Base-by-base conservation (phyloP, 106 monocot genomes). In the Platanthera guangdongensis region DNA sequence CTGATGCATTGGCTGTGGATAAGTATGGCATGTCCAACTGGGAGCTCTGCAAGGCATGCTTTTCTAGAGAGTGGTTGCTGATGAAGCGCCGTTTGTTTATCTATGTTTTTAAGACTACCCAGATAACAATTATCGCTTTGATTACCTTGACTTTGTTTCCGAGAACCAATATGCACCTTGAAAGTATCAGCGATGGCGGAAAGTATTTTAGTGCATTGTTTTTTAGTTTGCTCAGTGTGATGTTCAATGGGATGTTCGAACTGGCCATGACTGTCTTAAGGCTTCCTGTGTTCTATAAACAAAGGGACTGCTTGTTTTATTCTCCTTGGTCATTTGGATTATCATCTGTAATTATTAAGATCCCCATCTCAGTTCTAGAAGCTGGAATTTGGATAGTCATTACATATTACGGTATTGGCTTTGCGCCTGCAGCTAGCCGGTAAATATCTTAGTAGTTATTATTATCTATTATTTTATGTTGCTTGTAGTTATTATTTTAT, bases 351-450 rank as follows among this genome's bases (percentile, higher is more conserved):
- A 9, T 82, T 8, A 13, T 82, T 5, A 82, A 73, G 69, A 49
- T 82, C 19, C 82, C 82, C 5, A 5, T 82, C 32, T 82, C 82
- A 25, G 72, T 82, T 15, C 7, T 77, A 11, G 82, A 82, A 59
- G 77, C 82, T 22, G 72, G 70, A 28, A 69, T 78, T 39, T 82
- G 82, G 82, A 78, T 78, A 65, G 28, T 53, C 3, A 13, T 82
- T 39, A 82, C 82, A 21, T 82, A 82, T 50, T 76, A 75, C n/a
- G 76, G 46, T 4, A 81, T 81, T 70, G 81, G 81, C 1, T 81
- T 69, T 69, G 69, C 69, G 5, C 69, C 69, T 69, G 5, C 69
- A 13, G 46, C 46, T 69, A 69, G 69, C 46, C 39, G 69, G 69
- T 69, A 46, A 3, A 22, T 6, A 68, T 68, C 18, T 62, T 62